Evolutionary conservation across 75 land plant species (phyloP), one percentile per base, ranked within the genome.

Genomic region (Sequoia sempervirens): DNA sequence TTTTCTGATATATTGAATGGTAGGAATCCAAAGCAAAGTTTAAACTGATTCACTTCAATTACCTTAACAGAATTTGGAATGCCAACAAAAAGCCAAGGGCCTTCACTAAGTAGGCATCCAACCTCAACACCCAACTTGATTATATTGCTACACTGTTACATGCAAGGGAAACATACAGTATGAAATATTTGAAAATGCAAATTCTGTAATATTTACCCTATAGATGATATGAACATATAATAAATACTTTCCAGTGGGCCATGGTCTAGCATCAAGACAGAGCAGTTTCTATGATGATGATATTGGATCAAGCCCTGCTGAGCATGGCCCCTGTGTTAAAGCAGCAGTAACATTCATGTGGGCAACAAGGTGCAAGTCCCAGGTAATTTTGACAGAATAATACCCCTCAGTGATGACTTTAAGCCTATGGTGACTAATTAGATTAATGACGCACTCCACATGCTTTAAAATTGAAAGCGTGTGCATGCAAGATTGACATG

Each of bases 31-130:
- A 78, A 26, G n/a, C 26, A 61, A 61, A 70, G 36, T 30, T 30
- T 30, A 70, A 47, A 5, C 5, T 82, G 7, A 30, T 17, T 2
- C 30, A 2, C 50, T 26, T 41, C 20, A 38, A 6, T 53, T 70
- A 96, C 98, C 98, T 93, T 90, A 37, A 96, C 90, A 73, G 86
- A 84, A 86, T 95, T 95, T 15, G 91, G 92, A 58, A 93, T 84
- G 30, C 98, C 98, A 46, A 91, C 89, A 86, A 96, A 93, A 56
- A 96, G 79, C 97, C 95, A 96, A 28, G 91, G 91, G 10, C 93
- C 90, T 81, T 92, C 97, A 76, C 88, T 88, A 9, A 95, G 85
- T 81, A 96, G n/a, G 70, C 91, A 93, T 9, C 95, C 95, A 80
- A 95, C 89, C 75, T 93, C 95, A 38, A 85, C 89, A 83, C 89